Evolutionary conservation across 192 early-diverging fungal species (phyloP).

Genomic region (Spizellomyces sp.): DNA sequence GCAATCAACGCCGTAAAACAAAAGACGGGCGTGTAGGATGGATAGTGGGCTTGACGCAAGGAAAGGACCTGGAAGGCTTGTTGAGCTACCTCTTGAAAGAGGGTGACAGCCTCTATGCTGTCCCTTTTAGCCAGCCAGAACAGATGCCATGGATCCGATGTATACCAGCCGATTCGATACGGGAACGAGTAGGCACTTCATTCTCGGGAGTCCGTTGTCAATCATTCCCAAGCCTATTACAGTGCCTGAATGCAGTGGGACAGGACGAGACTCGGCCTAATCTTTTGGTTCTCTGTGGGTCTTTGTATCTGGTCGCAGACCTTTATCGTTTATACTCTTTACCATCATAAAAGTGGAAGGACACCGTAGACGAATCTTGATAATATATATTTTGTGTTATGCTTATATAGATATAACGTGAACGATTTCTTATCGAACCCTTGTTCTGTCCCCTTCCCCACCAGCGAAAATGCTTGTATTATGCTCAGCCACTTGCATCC

Average conservation of each 20-base stretch:
- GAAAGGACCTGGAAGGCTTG: slow-evolving; percentile 66
- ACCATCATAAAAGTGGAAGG: neutral
- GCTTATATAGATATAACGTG: too few relatives aligned
- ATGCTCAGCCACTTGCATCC: neutral
- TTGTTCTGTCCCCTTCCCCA: too few relatives aligned
- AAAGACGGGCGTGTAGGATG: slow-evolving; percentile 57
- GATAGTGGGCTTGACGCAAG: slow-evolving; percentile 75
- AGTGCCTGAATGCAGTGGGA: slow-evolving; percentile 8
- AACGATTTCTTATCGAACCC: too few relatives aligned
- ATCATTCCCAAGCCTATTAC: neutral
- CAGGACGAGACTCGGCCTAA: slow-evolving; percentile 31
- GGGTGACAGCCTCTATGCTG: slow-evolving; percentile 67
- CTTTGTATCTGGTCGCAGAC: slow-evolving; percentile 85
- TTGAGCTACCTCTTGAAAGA: slow-evolving; percentile 57
- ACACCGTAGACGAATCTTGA: too few relatives aligned
- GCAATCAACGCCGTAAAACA: neutral
- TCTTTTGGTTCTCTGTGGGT: slow-evolving; percentile 79
- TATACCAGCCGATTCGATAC: slow-evolving; percentile 40
- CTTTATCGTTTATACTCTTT: slow-evolving; percentile 40
- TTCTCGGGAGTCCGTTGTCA: neutral
- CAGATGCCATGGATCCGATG: slow-evolving; percentile 88
- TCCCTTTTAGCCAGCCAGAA: slow-evolving; percentile 73
- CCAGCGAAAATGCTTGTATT: too few relatives aligned
- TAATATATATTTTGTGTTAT: too few relatives aligned
- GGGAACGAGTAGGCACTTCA: slow-evolving; percentile 13